Percentiles rank a stretch among this genome's conserved stretches.
Conservation (phyloP, 169 alveolate species). For the Eimeria zaria region DNA sequence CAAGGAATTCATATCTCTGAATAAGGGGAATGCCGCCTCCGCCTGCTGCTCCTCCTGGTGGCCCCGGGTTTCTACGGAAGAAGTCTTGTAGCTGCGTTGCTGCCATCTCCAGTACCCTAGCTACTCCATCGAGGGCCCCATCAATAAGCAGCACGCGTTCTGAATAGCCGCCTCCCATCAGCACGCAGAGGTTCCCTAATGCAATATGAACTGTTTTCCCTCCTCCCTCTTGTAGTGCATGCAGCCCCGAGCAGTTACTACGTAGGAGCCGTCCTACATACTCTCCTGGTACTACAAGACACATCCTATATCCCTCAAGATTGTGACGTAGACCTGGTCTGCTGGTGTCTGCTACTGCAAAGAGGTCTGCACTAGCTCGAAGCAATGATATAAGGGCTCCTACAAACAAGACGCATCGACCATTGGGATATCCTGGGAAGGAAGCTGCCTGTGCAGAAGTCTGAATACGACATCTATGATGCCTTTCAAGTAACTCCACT, state of each 20-base stretch:
- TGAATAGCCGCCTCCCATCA: slow-evolving; percentile 70
- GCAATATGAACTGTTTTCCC: slow-evolving; percentile 79
- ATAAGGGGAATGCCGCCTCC: not conserved
- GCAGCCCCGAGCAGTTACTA: slow-evolving; percentile 81
- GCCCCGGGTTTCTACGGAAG: slow-evolving; percentile 59
- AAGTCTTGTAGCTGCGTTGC: slow-evolving; percentile 80
- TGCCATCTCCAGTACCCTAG: slow-evolving; percentile 67
- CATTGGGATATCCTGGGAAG: slow-evolving; percentile 80
- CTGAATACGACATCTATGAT: slow-evolving; percentile 78
- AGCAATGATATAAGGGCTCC: slow-evolving; percentile 51
- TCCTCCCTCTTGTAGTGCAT: slow-evolving; percentile 79
- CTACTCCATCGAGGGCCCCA: slow-evolving; percentile 76
- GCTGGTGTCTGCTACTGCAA: slow-evolving; percentile 74
- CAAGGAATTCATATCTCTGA: slow-evolving; percentile 73
- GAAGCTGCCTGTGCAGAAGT: slow-evolving; percentile 78
- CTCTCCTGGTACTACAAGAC: slow-evolving; percentile 80
- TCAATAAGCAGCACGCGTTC: slow-evolving; percentile 77
- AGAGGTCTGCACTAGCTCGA: slow-evolving; percentile 78
- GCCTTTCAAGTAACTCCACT: slow-evolving; percentile 61
- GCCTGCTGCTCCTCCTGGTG: slow-evolving; percentile 29
- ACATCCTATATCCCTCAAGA: slow-evolving; percentile 69
- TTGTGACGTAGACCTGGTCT: slow-evolving; percentile 73
- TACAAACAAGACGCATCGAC: slow-evolving; percentile 73
- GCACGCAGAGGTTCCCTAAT: slow-evolving; percentile 65
- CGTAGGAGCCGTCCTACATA: slow-evolving; percentile 75